Base-by-base conservation (phyloP, 305 asterid species). In the Fraxinus xanthoxyloides region DNA sequence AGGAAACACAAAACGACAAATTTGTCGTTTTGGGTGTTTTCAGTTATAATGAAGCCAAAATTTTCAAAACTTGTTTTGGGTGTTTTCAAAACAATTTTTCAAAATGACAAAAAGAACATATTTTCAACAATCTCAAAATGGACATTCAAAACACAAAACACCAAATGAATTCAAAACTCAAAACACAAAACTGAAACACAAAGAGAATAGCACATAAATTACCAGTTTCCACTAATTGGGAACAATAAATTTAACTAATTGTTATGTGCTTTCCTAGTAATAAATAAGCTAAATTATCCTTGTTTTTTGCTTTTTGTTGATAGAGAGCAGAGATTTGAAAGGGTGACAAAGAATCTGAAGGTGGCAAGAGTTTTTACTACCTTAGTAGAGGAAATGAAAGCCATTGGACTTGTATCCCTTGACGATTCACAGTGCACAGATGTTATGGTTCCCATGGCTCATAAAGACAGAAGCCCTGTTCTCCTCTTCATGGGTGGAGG, bases 401-500 rank as follows among this genome's bases (percentile, higher is more conserved):
- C 99, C 12, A 94, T 94, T 46, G 98, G 99, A 31, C 95, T 94
- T 1, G 95, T 92, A 5, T 84, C 93, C 19, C 81, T 90, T 2
- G 98, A 93, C 34, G 99, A 96, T 79, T 94, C 97, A 13, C 94
- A 91, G 85, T 94, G 99, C 89, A 96, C 98, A 3, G 93, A 94
- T 36, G 97, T 96, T 80, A 96, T 94, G 99, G 95, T 96, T 83
- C 99, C 99, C 4, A 94, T 94, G 98, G 98, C 91, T 79, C 99
- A 93, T 76, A 92, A 94, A 72, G 99, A 96, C 80, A 88, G 99
- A 86, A 93, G 98, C 63, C 98, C 98, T 0, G 92, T 94, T 38
- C 98, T 96, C 84, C 98, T 96, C 84, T 88, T 96, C 89, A 96
- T 96, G 99, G 99, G 98, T 3, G 98, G 99, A 54, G 99, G 98